Evolutionary conservation across 106 monocot species (phyloP).

Genomic region (Allium cepa): DNA sequence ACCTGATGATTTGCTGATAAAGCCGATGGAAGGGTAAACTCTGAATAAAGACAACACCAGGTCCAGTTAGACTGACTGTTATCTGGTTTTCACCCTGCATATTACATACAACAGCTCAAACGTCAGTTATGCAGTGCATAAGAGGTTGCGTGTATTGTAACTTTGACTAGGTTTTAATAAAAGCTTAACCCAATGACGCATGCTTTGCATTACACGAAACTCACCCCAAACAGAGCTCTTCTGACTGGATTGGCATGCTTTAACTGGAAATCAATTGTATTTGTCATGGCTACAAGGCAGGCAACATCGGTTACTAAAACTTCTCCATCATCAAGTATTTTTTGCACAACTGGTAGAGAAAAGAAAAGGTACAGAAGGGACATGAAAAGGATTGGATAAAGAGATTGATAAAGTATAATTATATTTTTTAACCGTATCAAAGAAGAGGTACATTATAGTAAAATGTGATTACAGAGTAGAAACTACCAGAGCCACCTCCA

Average conservation of each 20-base stretch:
- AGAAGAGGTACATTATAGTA: not conserved
- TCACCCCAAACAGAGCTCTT: slow-evolving; percentile 78
- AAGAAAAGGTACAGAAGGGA: not conserved
- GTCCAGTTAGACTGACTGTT: slow-evolving; percentile 67
- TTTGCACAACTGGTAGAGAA: slow-evolving; percentile 64
- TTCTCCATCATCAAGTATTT: slow-evolving; percentile 72
- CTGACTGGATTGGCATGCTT: slow-evolving; percentile 60
- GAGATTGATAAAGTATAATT: not conserved
- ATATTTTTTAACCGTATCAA: not conserved
- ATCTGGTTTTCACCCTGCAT: slow-evolving; percentile 76
- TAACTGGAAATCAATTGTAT: slow-evolving; percentile 51
- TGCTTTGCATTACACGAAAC: slow-evolving; percentile 1
- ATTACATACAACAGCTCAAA: slow-evolving; percentile 11
- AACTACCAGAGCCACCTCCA: slow-evolving; percentile 78
- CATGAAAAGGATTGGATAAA: not conserved
- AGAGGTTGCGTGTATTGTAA: not conserved
- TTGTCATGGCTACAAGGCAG: slow-evolving; percentile 75
- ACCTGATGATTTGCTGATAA: slow-evolving; percentile 79
- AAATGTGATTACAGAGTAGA: not conserved
- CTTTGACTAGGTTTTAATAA: not conserved
- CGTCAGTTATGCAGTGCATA: not conserved
- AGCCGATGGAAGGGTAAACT: slow-evolving; percentile 83
- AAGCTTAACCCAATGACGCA: too few relatives aligned
- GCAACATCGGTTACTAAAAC: slow-evolving; percentile 65
- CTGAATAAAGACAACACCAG: slow-evolving; percentile 91